Evolutionary conservation across 371 early-diverging fungal genomes (phyloP).

Genomic region (Rhizopus delemar): DNA sequence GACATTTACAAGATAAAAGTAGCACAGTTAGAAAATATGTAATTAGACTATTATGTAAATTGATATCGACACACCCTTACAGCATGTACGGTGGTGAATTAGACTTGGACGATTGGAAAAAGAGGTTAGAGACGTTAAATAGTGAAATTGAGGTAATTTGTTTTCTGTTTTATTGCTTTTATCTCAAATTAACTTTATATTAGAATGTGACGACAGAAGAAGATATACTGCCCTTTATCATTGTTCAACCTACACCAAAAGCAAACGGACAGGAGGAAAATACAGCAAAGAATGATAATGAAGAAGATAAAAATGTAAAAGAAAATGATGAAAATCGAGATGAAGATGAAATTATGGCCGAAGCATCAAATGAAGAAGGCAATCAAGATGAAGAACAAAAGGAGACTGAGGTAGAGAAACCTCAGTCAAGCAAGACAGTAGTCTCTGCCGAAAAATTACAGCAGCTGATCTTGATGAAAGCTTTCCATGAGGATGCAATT

Average conservation of each 20-base stretch:
- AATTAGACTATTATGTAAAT: constrained; percentile 74
- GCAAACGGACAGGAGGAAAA: constrained; percentile 4
- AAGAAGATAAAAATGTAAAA: constrained; percentile 7
- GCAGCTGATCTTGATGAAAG: constrained; percentile 63
- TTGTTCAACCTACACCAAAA: constrained; percentile 6
- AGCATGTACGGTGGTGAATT: constrained; percentile 85
- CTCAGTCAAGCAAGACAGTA: constrained; percentile 12
- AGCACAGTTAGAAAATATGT: constrained; percentile 87
- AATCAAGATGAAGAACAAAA: constrained; percentile 21
- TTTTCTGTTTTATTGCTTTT: background rate
- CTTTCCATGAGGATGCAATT: constrained; percentile 87
- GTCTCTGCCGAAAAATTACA: constrained; percentile 57
- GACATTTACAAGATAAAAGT: constrained; percentile 89
- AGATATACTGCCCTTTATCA: constrained; percentile 9
- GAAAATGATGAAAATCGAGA: constrained; percentile 15
- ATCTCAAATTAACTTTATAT: background rate
- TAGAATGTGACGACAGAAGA: constrained; percentile 19
- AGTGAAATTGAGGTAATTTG: constrained; percentile 60
- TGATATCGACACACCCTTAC: constrained; percentile 89
- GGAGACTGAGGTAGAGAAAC: constrained; percentile 1
- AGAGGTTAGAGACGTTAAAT: constrained; percentile 59
- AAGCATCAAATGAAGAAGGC: constrained; percentile 21
- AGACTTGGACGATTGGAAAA: constrained; percentile 65
- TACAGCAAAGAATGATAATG: background rate
- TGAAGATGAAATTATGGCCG: constrained; percentile 21